A percentile compares a stretch with the other conserved stretches of the same genome.
Evolutionary conservation across 176 grass and related monocot species (phyloP).

Genomic region (Rhynchospora breviuscula): DNA sequence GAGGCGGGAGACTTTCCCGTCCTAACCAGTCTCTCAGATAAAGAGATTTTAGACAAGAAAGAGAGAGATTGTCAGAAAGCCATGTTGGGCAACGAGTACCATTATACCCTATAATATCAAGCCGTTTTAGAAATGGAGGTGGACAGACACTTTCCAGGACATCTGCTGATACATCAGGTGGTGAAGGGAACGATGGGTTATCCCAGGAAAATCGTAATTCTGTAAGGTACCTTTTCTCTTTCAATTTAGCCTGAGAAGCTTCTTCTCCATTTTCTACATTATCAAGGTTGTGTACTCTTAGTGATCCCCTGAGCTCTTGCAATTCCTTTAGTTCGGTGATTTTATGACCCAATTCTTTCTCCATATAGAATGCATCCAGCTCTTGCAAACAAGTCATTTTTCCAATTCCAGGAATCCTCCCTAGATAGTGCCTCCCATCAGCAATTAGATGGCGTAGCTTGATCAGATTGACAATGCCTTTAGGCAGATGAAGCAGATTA

Average conservation of each 20-base stretch:
- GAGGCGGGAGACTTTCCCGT: neutral
- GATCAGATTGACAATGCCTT: neutral
- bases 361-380: neutral
- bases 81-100: neutral
- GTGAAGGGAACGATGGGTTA: neutral
- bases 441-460: neutral
- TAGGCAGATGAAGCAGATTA: neutral
- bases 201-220: neutral
- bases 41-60: conserved; percentile 11
- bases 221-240: neutral
- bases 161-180: neutral
- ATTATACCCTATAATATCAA: neutral
- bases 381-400: conserved; percentile 7
- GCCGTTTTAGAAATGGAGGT: neutral
- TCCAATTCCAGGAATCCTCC: neutral
- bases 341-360: neutral
- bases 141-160: neutral
- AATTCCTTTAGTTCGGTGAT: neutral
- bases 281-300: neutral
- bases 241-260: neutral
- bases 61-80: neutral
- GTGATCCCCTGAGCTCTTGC: neutral
- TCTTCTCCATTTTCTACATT: neutral
- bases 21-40: neutral
- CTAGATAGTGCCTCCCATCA: neutral